Base-by-base conservation (phyloP, 371 early-diverging fungal species). In the Mortierella sp. region DNA sequence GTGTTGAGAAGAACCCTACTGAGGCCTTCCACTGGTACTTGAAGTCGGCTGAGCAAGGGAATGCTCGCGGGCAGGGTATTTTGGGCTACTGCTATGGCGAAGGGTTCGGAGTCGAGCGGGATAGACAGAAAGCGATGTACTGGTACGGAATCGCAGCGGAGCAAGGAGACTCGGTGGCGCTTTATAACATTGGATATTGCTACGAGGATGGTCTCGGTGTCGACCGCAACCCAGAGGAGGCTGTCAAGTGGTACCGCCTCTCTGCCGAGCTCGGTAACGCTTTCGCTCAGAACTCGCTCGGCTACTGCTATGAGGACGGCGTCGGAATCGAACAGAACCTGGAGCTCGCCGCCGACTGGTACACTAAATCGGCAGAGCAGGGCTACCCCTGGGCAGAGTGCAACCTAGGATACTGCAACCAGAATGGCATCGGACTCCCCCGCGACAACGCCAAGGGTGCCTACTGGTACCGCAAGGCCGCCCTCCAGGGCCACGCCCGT, bases 21-120 rank as follows among this genome's bases (percentile, higher is more conserved):
- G 85, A 87, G 76, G 95, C 96, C 12, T 89, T 94, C 21, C 78
- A 80, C 51, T 90, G 89, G 86, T 95, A 95, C 83, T 79, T 78
- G 46, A 82, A 83, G 58, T 82, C 88, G 27, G 88, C 88, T 3
- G 91, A 89, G 16, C 90, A 91, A 68, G 93, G 92, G 14, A 90
- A 93, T 60, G 89, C 94, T 21, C 90, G 93, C 18, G 96, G 94
- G 5, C 90, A 93, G 74, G 94, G 94, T 27, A 93, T 93, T 29
- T 86, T 96, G n/a, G 97, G 95, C 4, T 95, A 93, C 76, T 97
- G 97, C 83, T 96, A 93, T 74, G 94, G 94, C 10, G 94, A 96
- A 83, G 96, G 96, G 24, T 90, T 93, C 75, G 96, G 96, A 8
- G 92, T 95, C 0, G 88, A 90, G 32, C 90, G 92, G 77, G 90